Evolutionary conservation across 169 alveolate genomes (phyloP).

Genomic region (Perkinsus chesapeaki): DNA sequence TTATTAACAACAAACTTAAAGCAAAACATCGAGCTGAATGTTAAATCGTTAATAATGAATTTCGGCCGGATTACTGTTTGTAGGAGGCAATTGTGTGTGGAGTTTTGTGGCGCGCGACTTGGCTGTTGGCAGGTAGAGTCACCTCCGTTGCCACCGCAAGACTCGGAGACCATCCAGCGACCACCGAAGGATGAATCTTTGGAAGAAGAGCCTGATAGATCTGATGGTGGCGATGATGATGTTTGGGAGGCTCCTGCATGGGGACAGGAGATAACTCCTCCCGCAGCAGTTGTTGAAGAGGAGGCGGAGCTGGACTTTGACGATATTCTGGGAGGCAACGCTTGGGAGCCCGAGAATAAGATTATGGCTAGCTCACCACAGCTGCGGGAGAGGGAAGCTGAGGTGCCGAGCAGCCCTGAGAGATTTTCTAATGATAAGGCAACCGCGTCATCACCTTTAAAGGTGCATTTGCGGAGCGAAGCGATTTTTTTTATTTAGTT

Average conservation of each 20-base stretch:
- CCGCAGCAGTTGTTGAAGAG: not conserved
- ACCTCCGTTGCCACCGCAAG: too few species aligned
- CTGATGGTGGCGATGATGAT: not conserved
- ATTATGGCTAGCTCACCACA: too few species aligned
- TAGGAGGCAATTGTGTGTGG: not conserved
- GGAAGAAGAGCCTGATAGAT: too few species aligned
- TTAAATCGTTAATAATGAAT: too few species aligned
- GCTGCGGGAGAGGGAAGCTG: not conserved
- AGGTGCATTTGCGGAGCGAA: not conserved
- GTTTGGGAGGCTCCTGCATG: not conserved
- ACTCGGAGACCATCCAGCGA: too few species aligned
- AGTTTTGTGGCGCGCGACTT: not conserved
- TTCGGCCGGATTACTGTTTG: too few species aligned
- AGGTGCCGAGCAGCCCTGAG: not conserved
- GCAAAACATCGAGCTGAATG: too few species aligned
- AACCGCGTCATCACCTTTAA: not conserved
- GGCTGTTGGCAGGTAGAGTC: not conserved
- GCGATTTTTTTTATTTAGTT: not conserved
- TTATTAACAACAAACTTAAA: too few species aligned
- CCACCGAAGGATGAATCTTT: too few species aligned
- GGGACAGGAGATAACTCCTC: not conserved
- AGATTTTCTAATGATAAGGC: not conserved
- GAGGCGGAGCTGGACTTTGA: not conserved
- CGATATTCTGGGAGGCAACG: not conserved
- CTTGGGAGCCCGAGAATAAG: too few species aligned